Base-by-base conservation (phyloP, 805 yeast genomes). In the Jamesozyma rosinii region DNA sequence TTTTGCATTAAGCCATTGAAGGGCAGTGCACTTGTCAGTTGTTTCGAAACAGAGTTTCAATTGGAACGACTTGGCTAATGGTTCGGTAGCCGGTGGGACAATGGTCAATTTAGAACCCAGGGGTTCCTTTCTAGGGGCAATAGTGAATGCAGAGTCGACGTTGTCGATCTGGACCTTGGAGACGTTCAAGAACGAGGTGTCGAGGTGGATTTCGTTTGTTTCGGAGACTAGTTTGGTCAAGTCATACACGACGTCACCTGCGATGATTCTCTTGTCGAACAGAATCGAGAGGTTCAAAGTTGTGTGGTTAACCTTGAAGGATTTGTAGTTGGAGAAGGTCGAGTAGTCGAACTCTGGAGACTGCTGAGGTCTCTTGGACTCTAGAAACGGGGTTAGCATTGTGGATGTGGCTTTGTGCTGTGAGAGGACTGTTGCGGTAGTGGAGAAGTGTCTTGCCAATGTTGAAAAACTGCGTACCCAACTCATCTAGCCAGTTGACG, bases 1-100 rank as follows among this genome's bases (percentile, higher is more conserved):
- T 42, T 71, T 77, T 30, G 80, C 77, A n/a, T 75, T 76, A 42
- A 88, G 67, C 79, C 92, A 88, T 63, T 88, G 95, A 47, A 87
- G 67, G 3, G 95, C 95, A 1, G 95, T 84, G 57, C 94, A 82
- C 19, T 76, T 61, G 5, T 67, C 65, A 1, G 95, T 87, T 32
- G 96, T 87, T 45, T 71, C 67, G 52, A 79, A 88, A n/a, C 61
- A 65, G 24, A 85, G 61, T 26, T 55, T 51, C 26, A 80, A 51
- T 6, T 54, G 47, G 15, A 64, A 44, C 2, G 34, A 15, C 3
- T 50, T 41, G 17, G 32, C 27, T 9, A 42, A 15, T 15, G 17
- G 21, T 14, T 29, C 31, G 2, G 11, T 8, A 5, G 24, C 13
- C n/a, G 33, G 9, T 5, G 29, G 22, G 29, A 24, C 6, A 14